Percentiles rank a stretch among this genome's conserved stretches.
Conservation (phyloP, 75 land plant genomes). For the Cupressus sempervirens region DNA sequence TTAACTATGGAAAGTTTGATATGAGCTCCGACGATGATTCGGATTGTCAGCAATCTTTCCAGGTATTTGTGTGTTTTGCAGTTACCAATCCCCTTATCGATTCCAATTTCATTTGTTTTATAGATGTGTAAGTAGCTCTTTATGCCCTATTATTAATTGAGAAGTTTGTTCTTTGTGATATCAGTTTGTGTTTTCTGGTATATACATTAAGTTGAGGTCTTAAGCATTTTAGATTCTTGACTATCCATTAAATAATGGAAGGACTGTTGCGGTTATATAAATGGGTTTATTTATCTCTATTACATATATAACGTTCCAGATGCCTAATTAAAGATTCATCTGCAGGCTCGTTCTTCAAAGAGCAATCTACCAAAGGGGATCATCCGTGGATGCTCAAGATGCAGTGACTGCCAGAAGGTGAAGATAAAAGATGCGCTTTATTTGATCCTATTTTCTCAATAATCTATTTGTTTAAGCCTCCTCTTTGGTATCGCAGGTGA, state of each 20-base stretch:
- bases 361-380: constrained; percentile 43
- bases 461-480: not conserved
- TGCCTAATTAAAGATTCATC: not conserved
- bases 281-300: not conserved
- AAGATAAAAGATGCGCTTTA: not conserved
- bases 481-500: constrained; percentile 36
- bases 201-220: not conserved
- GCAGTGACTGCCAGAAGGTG: constrained; percentile 71
- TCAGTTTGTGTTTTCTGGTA: not conserved
- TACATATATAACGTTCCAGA: not conserved
- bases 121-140: not conserved
- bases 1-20: constrained; percentile 37
- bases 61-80: constrained; percentile 18
- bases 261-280: not conserved
- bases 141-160: not conserved
- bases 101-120: not conserved
- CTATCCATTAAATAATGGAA: not conserved
- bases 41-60: constrained; percentile 19
- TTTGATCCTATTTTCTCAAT: not conserved
- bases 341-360: constrained; percentile 19
- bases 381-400: constrained; percentile 56
- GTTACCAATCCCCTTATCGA: constrained; percentile 4
- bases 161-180: not conserved
- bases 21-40: constrained; percentile 53
- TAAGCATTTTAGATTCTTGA: not conserved